Base-by-base conservation (phyloP, 352 stramenopile species). In the Phytophthora pseudosyringae region DNA sequence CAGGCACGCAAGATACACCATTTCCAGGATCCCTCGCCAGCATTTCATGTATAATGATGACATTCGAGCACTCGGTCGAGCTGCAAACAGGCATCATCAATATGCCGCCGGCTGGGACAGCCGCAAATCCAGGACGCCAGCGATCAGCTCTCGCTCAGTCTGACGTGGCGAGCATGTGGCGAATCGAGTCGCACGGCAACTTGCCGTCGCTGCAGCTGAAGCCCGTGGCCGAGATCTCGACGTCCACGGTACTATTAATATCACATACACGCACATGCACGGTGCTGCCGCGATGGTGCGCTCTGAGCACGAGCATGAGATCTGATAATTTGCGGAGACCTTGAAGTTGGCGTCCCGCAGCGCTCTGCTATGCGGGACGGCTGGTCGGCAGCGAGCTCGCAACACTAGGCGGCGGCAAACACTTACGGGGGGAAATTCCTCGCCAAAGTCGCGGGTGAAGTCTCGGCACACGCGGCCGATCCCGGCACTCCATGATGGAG, bases 311-410 rank as follows among this genome's bases (percentile, higher is more conserved):
- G 45, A 48, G 61, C 61, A 59, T 25, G 39, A 15, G 55, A 66
- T 70, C 62, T 65, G 63, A 61, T 66, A 43, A 55, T 66, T 41
- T 45, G 26, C 16, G 21, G 31, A 45, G 53, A 61, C 35, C 40
- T 66, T 71, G 56, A 71, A 67, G 46, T 54, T 53, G 28, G 9
- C n/a, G 32, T 59, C 26, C 32, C n/a, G 8, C 54, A 50, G 16
- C 21, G 32, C 54, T 50, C n/a, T 25, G 29, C 33, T 47, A 26
- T 26, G 38, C 38, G 21, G 36, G 26, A 40, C 50, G 25, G 36
- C 50, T 58, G 21, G 21, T 21, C 21, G 21, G 21, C 21, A 21
- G 21, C 21, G 21, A 21, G 21, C 1, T 31, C 25, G 38, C n/a
- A n/a, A n/a, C n/a, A n/a, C n/a, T 21, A 47, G 49, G 35, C 28